Percentiles rank a stretch among this genome's conserved stretches.
Conservation (phyloP, 2,329 filamentous ascomycete genomes). For the Emydomyces testavorans region DNA sequence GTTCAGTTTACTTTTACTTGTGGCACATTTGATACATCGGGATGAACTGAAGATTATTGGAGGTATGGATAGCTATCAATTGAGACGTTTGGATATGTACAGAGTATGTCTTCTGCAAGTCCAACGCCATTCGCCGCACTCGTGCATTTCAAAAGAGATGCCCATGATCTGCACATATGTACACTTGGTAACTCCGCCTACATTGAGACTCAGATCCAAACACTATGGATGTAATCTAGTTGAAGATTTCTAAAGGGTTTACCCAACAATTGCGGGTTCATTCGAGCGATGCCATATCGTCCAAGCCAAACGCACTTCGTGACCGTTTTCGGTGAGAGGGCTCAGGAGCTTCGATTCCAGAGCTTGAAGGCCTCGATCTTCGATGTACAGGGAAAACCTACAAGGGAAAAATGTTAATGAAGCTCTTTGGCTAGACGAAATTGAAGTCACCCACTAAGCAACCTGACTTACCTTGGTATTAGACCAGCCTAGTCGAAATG, state of each 20-base stretch:
- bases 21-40: background rate
- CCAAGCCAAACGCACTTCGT: conserved; percentile 44
- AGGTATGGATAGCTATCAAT: background rate
- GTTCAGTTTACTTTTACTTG: background rate
- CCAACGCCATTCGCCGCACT: conserved; percentile 11
- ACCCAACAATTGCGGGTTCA: conserved; percentile 33
- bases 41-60: background rate
- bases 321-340: conserved; percentile 46
- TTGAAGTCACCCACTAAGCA: conserved; percentile 1
- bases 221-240: too few relatives aligned
- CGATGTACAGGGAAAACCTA: conserved; percentile 52
- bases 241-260: too few relatives aligned
- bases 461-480: conserved; percentile 85
- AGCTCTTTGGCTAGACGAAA: background rate
- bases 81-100: background rate
- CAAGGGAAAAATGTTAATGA: background rate
- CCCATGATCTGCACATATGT: conserved; percentile 14
- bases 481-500: conserved; percentile 85
- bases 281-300: conserved; percentile 59
- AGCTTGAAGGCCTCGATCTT: conserved; percentile 57
- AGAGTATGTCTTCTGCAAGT: too few relatives aligned
- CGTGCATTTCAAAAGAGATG: background rate
- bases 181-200: conserved; percentile 4
- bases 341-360: conserved; percentile 69
- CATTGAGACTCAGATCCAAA: too few relatives aligned